A percentile compares a stretch with the other conserved stretches of the same genome.
Evolutionary conservation across 495 filamentous ascomycete genomes (phyloP).

Genomic region (Physcia stellaris): DNA sequence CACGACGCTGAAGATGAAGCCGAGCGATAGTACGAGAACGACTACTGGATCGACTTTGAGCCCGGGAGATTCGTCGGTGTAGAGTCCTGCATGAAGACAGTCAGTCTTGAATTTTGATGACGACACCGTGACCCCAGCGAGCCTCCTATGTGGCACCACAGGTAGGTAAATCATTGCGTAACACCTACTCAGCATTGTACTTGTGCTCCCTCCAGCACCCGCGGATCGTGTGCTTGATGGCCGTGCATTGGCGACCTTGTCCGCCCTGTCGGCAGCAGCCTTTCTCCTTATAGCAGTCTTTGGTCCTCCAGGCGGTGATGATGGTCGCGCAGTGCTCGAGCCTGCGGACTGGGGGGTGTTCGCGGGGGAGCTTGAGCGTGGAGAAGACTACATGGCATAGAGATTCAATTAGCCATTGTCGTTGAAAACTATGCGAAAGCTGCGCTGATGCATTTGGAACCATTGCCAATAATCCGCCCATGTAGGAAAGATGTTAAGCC

Average conservation of each 20-base stretch:
- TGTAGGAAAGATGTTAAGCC: too few relatives aligned
- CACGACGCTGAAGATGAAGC: constrained; percentile 97
- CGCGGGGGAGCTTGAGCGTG: constrained; percentile 53
- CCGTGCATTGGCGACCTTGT: constrained; percentile 79
- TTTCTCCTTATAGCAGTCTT: constrained; percentile 87
- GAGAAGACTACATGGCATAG: constrained; percentile 59
- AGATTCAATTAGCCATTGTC: too few relatives aligned
- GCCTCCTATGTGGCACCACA: too few relatives aligned
- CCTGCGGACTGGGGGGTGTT: constrained; percentile 39
- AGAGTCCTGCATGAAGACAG: constrained; percentile 49
- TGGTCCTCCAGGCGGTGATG: constrained; percentile 90
- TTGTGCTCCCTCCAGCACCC: constrained; percentile 88
- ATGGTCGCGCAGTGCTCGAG: constrained; percentile 56
- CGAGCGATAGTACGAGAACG: constrained; percentile 82
- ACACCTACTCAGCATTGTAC: constrained; percentile 85
- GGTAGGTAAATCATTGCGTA: too few relatives aligned
- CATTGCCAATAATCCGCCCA: too few relatives aligned
- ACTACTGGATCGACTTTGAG: constrained; percentile 95
- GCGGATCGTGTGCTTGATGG: constrained; percentile 85
- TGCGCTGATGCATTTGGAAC: too few relatives aligned
- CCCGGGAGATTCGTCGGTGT: constrained; percentile 94
- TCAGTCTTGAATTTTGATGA: neutral
- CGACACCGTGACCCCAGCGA: neutral
- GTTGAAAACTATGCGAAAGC: too few relatives aligned
- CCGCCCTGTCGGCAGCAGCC: constrained; percentile 89